A percentile compares a stretch with the other conserved stretches of the same genome.
Conservation (phyloP, 805 yeast species). For the Nakazawaea siamensis region DNA sequence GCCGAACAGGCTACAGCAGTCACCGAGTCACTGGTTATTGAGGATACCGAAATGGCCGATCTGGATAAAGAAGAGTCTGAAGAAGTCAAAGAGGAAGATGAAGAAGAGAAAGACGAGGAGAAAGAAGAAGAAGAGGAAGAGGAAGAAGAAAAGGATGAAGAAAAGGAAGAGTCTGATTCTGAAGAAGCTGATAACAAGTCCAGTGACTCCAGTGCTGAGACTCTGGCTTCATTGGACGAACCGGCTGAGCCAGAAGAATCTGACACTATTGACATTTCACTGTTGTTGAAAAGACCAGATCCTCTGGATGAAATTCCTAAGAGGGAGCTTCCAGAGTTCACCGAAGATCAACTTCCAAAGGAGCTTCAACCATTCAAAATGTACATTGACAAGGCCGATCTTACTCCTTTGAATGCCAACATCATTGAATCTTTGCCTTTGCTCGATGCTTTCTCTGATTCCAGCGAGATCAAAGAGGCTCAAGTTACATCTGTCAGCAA, state of each 20-base stretch:
- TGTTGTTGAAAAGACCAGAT: constrained; percentile 23
- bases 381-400: constrained; percentile 30
- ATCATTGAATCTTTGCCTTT: constrained; percentile 39
- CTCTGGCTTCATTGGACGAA: constrained; percentile 3
- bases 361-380: constrained; percentile 35
- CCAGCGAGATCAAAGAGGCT: constrained; percentile 13
- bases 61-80: constrained; percentile 4
- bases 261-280: constrained; percentile 27
- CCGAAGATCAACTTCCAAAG: constrained; percentile 21
- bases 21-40: neutral
- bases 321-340: constrained; percentile 20
- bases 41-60: neutral
- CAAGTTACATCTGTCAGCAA: constrained; percentile 56
- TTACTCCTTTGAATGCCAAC: constrained; percentile 38
- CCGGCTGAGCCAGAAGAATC: constrained; percentile 5
- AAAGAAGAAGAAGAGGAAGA: constrained; percentile 10
- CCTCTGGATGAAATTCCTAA: constrained; percentile 25
- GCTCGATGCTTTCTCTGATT: constrained; percentile 38
- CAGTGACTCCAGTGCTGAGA: constrained; percentile 12
- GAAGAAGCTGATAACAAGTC: constrained; percentile 10
- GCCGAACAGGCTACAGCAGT: neutral
- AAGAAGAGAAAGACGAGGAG: constrained; percentile 11
- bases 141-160: constrained; percentile 10
- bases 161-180: constrained; percentile 13
- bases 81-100: constrained; percentile 9